Evolutionary conservation across 805 yeast species (phyloP).

Genomic region (Monosporozyma unispora): DNA sequence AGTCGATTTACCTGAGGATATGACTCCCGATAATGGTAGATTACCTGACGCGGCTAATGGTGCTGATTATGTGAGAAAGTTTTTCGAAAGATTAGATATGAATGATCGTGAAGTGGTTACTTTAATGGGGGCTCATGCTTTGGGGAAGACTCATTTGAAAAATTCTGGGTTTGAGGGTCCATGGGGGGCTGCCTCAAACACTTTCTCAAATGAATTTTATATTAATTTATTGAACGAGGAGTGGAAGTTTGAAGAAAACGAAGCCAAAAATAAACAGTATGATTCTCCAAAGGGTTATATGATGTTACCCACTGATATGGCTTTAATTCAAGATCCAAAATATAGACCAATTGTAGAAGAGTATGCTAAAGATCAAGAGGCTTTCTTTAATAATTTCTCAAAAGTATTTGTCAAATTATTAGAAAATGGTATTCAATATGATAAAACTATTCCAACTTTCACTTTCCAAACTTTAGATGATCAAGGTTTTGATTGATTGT

Average conservation of each 20-base stretch:
- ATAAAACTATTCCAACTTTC: constrained; percentile 35
- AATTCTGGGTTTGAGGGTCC: constrained; percentile 81
- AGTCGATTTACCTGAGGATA: constrained; percentile 42
- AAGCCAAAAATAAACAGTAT: constrained; percentile 51
- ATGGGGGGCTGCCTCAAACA: constrained; percentile 77
- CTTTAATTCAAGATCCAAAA: constrained; percentile 50
- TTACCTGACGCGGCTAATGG: constrained; percentile 67
- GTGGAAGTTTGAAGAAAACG: constrained; percentile 49
- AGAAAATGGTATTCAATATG: constrained; percentile 69
- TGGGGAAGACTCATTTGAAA: constrained; percentile 64
- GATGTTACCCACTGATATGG: constrained; percentile 83
- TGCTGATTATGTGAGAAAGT: constrained; percentile 52
- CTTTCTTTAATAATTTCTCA: constrained; percentile 57
- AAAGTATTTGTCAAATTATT: constrained; percentile 58
- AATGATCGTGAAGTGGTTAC: constrained; percentile 66
- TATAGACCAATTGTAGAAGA: constrained; percentile 53
- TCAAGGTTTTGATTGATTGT: constrained; percentile 34
- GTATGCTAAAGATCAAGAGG: constrained; percentile 57
- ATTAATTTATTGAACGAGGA: constrained; percentile 45
- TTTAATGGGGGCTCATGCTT: constrained; percentile 64
- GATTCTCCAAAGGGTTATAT: constrained; percentile 58
- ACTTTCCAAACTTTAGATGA: constrained; percentile 62
- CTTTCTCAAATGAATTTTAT: constrained; percentile 68
- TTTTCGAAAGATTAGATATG: constrained; percentile 60
- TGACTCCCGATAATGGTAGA: constrained; percentile 57